phyloP scores from a whole-genome alignment of 495 filamentous ascomycete genomes.

The Tuber borchii region DNA sequence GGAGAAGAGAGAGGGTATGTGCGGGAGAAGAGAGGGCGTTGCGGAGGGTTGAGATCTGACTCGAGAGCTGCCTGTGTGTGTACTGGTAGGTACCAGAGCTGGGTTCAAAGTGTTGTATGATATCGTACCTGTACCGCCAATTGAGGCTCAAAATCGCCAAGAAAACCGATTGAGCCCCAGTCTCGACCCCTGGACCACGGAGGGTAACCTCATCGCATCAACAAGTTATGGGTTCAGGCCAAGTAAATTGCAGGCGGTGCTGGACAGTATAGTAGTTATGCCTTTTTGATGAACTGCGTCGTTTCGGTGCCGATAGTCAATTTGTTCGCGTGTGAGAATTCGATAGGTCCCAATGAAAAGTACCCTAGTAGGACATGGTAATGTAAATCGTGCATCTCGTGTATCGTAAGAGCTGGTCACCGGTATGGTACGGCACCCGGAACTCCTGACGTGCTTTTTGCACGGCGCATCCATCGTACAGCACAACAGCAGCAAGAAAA shows the following conservation, averaged over 20 bases:
- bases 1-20: neutral
- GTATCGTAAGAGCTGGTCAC: neutral
- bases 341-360: neutral
- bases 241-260: neutral
- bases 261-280: neutral
- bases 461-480: neutral
- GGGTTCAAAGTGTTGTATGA: neutral
- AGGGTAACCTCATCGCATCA: neutral
- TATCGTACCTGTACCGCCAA: neutral
- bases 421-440: neutral
- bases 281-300: neutral
- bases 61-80: neutral
- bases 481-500: neutral
- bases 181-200: neutral
- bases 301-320: neutral
- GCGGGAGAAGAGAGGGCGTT: neutral
- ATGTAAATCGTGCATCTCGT: neutral
- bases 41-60: neutral
- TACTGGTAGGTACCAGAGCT: neutral
- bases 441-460: neutral
- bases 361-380: neutral
- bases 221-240: neutral
- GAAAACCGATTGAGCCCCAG: neutral
- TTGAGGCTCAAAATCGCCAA: constrained; percentile 1
- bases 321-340: neutral